These are phyloP conservation scores for Colletotrichum somersetense DNA, from an alignment of 2,329 filamentous ascomycete genomes.

Conservation along the genomic window DNA sequence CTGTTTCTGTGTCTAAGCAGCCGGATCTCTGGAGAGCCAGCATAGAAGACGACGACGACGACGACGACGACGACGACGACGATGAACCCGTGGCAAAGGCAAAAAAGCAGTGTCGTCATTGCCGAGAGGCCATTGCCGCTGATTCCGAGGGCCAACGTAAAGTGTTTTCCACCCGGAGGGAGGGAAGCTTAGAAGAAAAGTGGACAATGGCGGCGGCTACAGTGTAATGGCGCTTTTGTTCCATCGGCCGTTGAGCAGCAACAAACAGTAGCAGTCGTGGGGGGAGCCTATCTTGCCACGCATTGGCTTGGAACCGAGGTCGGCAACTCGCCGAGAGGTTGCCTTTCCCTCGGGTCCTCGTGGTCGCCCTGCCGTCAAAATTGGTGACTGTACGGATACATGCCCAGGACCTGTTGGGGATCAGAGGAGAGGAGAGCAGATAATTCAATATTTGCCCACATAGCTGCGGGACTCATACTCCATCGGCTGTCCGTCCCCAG, in stretches of 20 bases:
- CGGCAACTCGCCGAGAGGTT: conserved; percentile 9
- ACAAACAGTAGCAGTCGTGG: background rate
- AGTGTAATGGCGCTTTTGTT: conserved; percentile 18
- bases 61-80: background rate
- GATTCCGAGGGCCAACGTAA: background rate
- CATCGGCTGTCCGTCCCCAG: background rate
- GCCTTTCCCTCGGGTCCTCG: conserved; percentile 4
- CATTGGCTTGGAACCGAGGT: background rate
- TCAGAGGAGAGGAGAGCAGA: conserved; percentile 1
- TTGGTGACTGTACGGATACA: background rate
- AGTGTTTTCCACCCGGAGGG: background rate
- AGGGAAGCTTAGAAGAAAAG: background rate
- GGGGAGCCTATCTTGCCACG: background rate
- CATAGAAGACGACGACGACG: background rate
- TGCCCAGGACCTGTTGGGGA: background rate
- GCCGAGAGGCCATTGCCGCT: background rate
- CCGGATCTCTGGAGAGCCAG: background rate
- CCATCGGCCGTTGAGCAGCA: conserved; percentile 11
- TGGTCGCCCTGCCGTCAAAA: background rate
- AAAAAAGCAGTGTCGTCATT: background rate
- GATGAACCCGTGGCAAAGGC: background rate
- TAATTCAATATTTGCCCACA: conserved; percentile 12
- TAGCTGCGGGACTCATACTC: conserved; percentile 3
- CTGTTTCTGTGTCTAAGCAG: background rate
- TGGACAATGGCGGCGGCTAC: conserved; percentile 17